Base-by-base conservation (phyloP, 2,329 filamentous ascomycete species). In the Claviceps purpurea region DNA sequence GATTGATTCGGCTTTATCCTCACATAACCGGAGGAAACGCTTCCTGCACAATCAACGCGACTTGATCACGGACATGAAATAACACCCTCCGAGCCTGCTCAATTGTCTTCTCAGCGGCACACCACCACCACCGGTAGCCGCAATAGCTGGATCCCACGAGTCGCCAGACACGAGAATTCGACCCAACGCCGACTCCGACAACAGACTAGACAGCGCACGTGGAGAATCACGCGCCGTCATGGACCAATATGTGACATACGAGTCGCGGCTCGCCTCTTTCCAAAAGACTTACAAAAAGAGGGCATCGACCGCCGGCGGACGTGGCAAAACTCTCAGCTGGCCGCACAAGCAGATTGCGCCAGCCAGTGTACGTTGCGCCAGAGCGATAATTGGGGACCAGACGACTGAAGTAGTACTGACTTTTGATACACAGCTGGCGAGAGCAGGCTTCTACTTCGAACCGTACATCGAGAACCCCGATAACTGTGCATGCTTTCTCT, bases 401-500 rank as follows among this genome's bases (percentile, higher is more conserved):
- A 11, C 22, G 10, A 16, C 16, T 20, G 40, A 46, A 39, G 10
- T 42, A 55, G 41, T 54, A 51, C 58, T 65, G 50, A 69, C 58
- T n/a, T 5, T 37, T 13, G 5, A 30, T 43, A 47, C 47, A 45
- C 64, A 95, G 86, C 83, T 98, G 61, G 91, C 93, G 4, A 82
- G 80, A 62, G 91, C 93, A 52, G 93, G 93, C 40, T 95, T 98
- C 71, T 93, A 85, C 70, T 97, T 88, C 70, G 79, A 83, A 55
- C 91, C 93, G 2, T 81, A 79, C 14, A 74, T 79, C 50, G 77
- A 80, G 47, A 87, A 82, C 62, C 84, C 84, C 40, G 93, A 98
- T 67, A 97, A 97, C 66, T 87, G 87, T 47, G 79, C 81, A 59
- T 98, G 93, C 67, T 97, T 94, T 67, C 75, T 89, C 40, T 98